A percentile compares a stretch with the other conserved stretches of the same genome.
Conservation (phyloP, 169 alveolate genomes). For the Besnoitia besnoiti region DNA sequence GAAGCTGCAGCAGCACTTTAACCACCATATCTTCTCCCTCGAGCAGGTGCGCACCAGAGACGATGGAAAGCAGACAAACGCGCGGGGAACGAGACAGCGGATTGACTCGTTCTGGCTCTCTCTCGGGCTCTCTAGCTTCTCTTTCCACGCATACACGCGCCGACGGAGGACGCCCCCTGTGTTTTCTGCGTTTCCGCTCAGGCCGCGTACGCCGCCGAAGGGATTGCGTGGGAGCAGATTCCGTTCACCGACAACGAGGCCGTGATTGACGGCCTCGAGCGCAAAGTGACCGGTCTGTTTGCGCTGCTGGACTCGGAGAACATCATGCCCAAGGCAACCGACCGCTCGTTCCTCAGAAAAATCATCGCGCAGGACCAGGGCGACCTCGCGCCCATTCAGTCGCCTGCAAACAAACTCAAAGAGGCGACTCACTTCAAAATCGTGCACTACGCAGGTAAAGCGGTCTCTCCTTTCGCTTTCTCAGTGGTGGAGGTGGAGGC, state of each 20-base stretch:
- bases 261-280: conserved; percentile 87
- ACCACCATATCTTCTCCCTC: conserved; percentile 72
- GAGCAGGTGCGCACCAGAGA: not conserved
- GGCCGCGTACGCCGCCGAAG: conserved; percentile 83
- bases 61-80: too few relatives aligned
- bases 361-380: conserved; percentile 29
- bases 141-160: too few relatives aligned
- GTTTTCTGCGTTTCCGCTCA: conserved; percentile 38
- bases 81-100: too few relatives aligned
- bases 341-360: conserved; percentile 73
- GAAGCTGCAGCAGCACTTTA: conserved; percentile 86
- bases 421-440: conserved; percentile 21
- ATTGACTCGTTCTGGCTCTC: too few relatives aligned
- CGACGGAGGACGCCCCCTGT: not conserved
- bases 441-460: conserved; percentile 49
- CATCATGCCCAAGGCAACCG: conserved; percentile 77
- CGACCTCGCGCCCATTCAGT: not conserved
- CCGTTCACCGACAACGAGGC: conserved; percentile 82
- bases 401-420: not conserved
- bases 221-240: conserved; percentile 83
- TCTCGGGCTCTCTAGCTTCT: too few relatives aligned
- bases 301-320: conserved; percentile 80
- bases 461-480: too few relatives aligned
- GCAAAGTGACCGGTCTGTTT: conserved; percentile 73
- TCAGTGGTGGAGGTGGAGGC: too few relatives aligned